Percentiles rank a stretch among this genome's conserved stretches.
Conservation (phyloP, 352 stramenopile genomes). For the Aphanomyces astaci region DNA sequence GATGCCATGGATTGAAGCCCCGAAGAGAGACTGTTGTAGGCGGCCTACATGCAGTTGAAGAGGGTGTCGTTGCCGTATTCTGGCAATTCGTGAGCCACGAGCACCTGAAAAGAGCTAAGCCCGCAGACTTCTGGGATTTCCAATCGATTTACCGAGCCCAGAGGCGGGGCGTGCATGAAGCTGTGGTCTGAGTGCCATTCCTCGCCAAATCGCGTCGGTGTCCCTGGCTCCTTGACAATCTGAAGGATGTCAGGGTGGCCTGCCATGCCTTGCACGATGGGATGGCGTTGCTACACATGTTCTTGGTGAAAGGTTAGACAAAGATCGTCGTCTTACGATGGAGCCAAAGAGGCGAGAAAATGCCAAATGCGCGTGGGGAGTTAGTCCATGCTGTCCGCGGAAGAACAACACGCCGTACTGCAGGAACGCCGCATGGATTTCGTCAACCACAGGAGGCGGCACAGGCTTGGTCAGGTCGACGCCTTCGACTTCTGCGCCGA, state of each 20-base stretch:
- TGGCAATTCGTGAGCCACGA: neutral
- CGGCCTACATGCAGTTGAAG: neutral
- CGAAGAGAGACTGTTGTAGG: neutral
- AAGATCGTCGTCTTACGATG: neutral
- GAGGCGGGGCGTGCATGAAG: neutral
- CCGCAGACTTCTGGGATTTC: too few species aligned
- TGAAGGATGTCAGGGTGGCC: neutral
- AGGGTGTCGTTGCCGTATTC: conserved; percentile 3
- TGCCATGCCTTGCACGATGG: neutral
- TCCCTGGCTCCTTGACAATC: neutral
- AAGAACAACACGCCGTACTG: neutral
- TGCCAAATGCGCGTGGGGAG: neutral
- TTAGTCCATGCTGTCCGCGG: neutral
- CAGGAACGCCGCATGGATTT: neutral
- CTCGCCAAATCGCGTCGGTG: neutral
- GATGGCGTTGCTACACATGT: neutral
- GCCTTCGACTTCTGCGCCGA: neutral
- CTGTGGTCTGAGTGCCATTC: neutral
- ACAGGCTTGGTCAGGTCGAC: neutral
- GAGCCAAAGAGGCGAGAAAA: neutral
- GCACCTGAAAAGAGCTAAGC: too few species aligned
- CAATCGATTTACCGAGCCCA: neutral
- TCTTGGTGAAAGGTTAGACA: neutral
- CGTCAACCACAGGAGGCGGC: neutral
- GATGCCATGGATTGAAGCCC: neutral